A percentile compares a stretch with the other conserved stretches of the same genome.
Evolutionary conservation across 1,284 basidiomycete species (phyloP).

Genomic region (Leccinum griseonigrum): DNA sequence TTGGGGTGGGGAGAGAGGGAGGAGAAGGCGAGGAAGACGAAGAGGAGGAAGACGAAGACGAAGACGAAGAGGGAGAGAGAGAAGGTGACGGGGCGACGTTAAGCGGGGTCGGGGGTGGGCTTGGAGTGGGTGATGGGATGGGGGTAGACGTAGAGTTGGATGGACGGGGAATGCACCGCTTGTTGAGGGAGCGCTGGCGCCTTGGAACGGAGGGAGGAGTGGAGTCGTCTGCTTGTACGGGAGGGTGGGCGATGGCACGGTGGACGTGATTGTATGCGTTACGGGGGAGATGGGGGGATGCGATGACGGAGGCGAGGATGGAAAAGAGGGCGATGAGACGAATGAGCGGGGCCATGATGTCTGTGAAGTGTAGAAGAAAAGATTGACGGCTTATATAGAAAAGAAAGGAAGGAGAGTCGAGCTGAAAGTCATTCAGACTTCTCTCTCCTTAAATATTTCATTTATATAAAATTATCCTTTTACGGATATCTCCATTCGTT

Average conservation of each 20-base stretch:
- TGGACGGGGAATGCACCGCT: constrained; percentile 39
- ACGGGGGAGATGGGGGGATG: constrained; percentile 44
- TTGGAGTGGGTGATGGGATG: neutral
- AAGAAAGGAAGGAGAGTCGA: neutral
- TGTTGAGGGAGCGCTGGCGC: constrained; percentile 38
- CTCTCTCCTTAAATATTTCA: neutral
- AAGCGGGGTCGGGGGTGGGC: neutral
- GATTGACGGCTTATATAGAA: constrained; percentile 14
- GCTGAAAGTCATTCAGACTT: neutral
- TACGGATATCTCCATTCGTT: neutral
- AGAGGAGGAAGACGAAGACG: constrained; percentile 9
- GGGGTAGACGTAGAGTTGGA: constrained; percentile 4
- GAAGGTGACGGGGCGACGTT: constrained; percentile 18
- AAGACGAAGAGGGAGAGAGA: constrained; percentile 11
- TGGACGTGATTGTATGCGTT: constrained; percentile 30
- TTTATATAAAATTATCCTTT: neutral
- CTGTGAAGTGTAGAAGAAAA: neutral
- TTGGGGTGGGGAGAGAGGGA: constrained; percentile 13
- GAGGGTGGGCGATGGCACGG: constrained; percentile 35
- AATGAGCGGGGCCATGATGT: constrained; percentile 46
- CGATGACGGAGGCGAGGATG: constrained; percentile 43
- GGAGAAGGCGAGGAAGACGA: constrained; percentile 12
- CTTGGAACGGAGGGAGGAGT: constrained; percentile 25
- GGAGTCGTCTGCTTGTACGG: constrained; percentile 36
- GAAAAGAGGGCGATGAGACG: constrained; percentile 45